These are phyloP conservation scores for Fagopyrum tataricum DNA, from an alignment of 148 eudicot genomes.

Conservation along the genomic window DNA sequence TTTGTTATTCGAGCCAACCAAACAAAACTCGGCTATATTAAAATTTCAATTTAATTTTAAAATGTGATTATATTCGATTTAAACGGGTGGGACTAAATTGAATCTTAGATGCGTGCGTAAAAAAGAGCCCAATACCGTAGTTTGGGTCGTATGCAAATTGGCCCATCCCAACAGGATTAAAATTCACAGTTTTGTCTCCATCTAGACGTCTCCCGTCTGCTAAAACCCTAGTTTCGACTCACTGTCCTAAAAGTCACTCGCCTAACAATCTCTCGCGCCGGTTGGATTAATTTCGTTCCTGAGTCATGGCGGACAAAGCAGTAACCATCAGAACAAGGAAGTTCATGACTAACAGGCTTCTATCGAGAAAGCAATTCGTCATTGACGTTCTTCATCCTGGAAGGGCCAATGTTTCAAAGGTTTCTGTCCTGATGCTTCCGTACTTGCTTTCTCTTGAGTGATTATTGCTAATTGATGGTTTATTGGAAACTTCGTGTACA, in stretches of 20 bases:
- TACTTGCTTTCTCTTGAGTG: background rate
- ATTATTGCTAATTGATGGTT: background rate
- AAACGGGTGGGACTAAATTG: too few species aligned
- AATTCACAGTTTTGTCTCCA: too few species aligned
- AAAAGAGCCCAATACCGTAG: too few species aligned
- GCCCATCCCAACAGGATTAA: background rate
- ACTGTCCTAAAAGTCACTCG: too few species aligned
- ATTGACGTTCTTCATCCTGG: slow-evolving; percentile 92
- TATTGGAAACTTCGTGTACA: slow-evolving; percentile 1
- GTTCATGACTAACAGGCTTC: slow-evolving; percentile 84
- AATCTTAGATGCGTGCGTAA: too few species aligned
- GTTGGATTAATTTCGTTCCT: background rate
- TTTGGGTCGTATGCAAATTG: background rate
- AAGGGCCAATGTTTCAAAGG: slow-evolving; percentile 80
- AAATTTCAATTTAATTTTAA: too few species aligned
- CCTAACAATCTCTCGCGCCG: background rate
- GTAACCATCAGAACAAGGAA: slow-evolving; percentile 79
- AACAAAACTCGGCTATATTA: too few species aligned
- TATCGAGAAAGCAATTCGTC: slow-evolving; percentile 75
- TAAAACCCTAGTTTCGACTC: slow-evolving; percentile 3
- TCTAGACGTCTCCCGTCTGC: background rate
- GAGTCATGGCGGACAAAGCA: slow-evolving; percentile 67
- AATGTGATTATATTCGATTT: too few species aligned
- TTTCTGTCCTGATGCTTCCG: slow-evolving; percentile 9
- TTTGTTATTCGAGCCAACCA: too few species aligned